Evolutionary conservation across 306 rosid species (phyloP).

Genomic region (Albizia julibrissin): DNA sequence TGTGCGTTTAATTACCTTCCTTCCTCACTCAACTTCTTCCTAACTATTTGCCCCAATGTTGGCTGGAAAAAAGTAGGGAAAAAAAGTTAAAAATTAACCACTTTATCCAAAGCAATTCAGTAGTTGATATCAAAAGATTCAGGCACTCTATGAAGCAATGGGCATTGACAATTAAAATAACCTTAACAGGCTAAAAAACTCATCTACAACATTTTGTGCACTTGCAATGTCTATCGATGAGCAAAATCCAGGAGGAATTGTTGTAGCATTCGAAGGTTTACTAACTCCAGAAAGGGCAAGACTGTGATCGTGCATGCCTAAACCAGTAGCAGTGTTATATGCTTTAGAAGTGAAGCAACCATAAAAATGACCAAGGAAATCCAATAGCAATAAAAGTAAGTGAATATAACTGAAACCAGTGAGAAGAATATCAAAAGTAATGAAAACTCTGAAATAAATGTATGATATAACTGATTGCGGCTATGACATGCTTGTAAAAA

Average conservation of each 20-base stretch:
- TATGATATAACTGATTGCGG: background rate
- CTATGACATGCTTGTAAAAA: background rate
- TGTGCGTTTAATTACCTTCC: conserved; percentile 56
- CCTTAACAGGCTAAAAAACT: conserved; percentile 66
- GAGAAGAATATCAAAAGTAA: background rate
- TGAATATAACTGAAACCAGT: background rate
- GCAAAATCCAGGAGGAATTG: conserved; percentile 36
- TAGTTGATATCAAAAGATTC: background rate
- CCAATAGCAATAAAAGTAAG: background rate
- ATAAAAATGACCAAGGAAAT: background rate
- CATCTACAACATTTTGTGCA: conserved; percentile 67
- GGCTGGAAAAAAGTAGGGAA: conserved; percentile 51
- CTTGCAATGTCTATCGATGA: conserved; percentile 50
- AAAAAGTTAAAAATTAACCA: conserved; percentile 18
- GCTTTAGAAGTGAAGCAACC: background rate
- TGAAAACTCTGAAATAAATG: background rate
- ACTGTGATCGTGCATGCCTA: conserved; percentile 69
- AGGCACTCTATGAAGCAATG: too few species aligned
- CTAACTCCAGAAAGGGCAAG: conserved; percentile 82
- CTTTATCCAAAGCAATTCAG: conserved; percentile 11
- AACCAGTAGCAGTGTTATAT: conserved; percentile 20
- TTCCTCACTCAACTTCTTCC: conserved; percentile 78
- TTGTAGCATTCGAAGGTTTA: conserved; percentile 42
- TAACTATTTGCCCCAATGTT: conserved; percentile 76
- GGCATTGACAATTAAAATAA: conserved; percentile 18